Evolutionary conservation across 2,329 filamentous ascomycete genomes (phyloP), one percentile per base, ranked within the genome.

Genomic region (Penicillium concentricum): DNA sequence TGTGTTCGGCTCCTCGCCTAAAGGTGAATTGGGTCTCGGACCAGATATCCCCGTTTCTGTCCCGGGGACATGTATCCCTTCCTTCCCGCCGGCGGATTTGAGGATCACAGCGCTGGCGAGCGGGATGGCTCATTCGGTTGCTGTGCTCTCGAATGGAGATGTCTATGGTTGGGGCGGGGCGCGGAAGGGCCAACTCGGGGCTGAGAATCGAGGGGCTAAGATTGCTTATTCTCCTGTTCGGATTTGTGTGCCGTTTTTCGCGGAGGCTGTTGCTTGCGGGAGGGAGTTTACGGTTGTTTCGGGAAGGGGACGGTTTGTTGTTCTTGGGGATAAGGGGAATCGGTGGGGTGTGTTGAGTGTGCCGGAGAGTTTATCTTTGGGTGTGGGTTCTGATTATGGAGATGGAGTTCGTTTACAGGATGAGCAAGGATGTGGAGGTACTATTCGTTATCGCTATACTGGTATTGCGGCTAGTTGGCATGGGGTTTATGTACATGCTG

Each of bases 131-230:
- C 94, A 99, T 69, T 85, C 86, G 0, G 83, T 95, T 16, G 85
- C 79, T 2, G 83, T 97, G 0, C 75, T 96, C 4, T 83, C 82
- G 42, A 88, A 89, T 69, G 93, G 92, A 0, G 82, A 89, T 16
- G 87, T 87, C 1, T 96, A 89, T 70, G 92, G 91, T 2, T 97
- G 93, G 93, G 94, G 94, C 0, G 90, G 86, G 66, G 88, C 89
- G 15, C 84, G 91, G 24, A 94, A 96, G 69, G 90, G 90, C 0
- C 93, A 99, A 71, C 76, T 96, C 1, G 92, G 92, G 0, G 74
- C 78, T 41, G 81, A 82, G 0, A 75, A 76, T 28, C 78, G 76
- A 6, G 62, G 54, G 0, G 70, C 75, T 9, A 77, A 74, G 44
- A 73, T 86, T 28, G 70, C 87, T 2, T 81, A 83, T 74, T 68